phyloP scores from a whole-genome alignment of 352 stramenopile genomes.

The Pythium sukuiense region DNA sequence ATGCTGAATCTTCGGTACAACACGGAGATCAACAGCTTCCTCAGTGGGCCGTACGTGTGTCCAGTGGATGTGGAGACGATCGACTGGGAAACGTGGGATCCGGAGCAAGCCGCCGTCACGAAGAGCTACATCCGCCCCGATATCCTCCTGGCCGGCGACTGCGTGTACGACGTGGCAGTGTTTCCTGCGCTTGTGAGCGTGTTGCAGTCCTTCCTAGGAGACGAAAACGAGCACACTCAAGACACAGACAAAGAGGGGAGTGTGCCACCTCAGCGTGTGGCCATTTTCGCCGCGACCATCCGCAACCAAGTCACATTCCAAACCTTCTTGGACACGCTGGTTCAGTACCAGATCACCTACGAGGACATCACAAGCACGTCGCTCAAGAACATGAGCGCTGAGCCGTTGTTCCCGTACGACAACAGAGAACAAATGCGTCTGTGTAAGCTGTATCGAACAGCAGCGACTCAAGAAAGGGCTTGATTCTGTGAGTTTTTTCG shows the following conservation, averaged over 20 bases:
- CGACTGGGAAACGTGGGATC: constrained; percentile 75
- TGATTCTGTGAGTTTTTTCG: neutral
- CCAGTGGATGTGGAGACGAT: constrained; percentile 56
- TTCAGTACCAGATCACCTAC: constrained; percentile 52
- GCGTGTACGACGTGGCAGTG: constrained; percentile 64
- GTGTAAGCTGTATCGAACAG: constrained; percentile 46
- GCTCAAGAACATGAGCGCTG: constrained; percentile 36
- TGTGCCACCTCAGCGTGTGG: constrained; percentile 32
- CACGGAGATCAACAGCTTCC: constrained; percentile 59
- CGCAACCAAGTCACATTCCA: constrained; percentile 78
- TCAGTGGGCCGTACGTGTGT: constrained; percentile 37
- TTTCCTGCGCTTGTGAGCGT: constrained; percentile 66
- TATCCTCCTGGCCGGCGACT: constrained; percentile 73
- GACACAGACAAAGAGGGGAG: neutral
- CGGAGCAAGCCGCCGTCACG: constrained; percentile 24
- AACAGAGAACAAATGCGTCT: constrained; percentile 73
- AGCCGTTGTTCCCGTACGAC: constrained; percentile 51
- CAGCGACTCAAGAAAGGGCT: constrained; percentile 1
- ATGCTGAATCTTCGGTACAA: constrained; percentile 86
- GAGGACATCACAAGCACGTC: constrained; percentile 58
- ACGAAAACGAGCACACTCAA: neutral
- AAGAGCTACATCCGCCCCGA: constrained; percentile 34
- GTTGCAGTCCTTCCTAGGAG: constrained; percentile 53
- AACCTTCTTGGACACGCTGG: constrained; percentile 65
- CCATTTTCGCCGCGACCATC: constrained; percentile 77